phyloP scores from a whole-genome alignment of 768 basidiomycete species.

The Panellus pusillus region DNA sequence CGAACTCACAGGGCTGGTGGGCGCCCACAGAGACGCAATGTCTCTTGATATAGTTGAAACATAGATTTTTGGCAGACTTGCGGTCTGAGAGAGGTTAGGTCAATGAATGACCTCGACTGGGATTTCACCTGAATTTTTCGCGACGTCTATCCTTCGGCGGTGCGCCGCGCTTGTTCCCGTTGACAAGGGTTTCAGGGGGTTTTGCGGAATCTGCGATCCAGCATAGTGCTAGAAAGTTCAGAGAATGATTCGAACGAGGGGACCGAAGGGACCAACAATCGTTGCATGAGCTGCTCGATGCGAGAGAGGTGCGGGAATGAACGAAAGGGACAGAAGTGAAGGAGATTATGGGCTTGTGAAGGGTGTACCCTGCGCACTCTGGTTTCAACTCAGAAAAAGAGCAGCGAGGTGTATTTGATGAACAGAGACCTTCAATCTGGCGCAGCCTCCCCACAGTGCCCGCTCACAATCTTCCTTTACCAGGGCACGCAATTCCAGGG shows the following conservation, averaged over 20 bases:
- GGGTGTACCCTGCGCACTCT: slow-evolving; percentile 38
- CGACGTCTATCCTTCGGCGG: slow-evolving; percentile 67
- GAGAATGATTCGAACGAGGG: background rate
- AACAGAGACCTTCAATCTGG: slow-evolving; percentile 36
- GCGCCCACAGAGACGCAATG: slow-evolving; percentile 18
- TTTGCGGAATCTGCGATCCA: slow-evolving; percentile 57
- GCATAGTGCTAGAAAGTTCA: slow-evolving; percentile 55
- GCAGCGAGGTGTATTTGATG: background rate
- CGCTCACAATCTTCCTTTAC: slow-evolving; percentile 65
- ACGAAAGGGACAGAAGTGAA: slow-evolving; percentile 64
- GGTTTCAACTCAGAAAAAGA: background rate
- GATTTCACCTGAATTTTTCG: slow-evolving; percentile 57
- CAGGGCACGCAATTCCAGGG: slow-evolving; percentile 32
- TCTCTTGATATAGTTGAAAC: slow-evolving; percentile 43
- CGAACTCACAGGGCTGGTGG: slow-evolving; percentile 20
- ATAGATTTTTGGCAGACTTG: slow-evolving; percentile 53
- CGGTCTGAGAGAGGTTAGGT: slow-evolving; percentile 33
- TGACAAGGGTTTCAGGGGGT: slow-evolving; percentile 68
- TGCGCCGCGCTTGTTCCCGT: slow-evolving; percentile 78
- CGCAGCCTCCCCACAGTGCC: slow-evolving; percentile 63
- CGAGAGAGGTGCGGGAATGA: slow-evolving; percentile 49
- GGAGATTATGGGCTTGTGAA: slow-evolving; percentile 49
- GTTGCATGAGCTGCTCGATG: slow-evolving; percentile 53
- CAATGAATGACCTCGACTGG: background rate
- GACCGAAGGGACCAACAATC: slow-evolving; percentile 53